Evolutionary conservation across 306 rosid genomes (phyloP).

Genomic region (Urtica urens): DNA sequence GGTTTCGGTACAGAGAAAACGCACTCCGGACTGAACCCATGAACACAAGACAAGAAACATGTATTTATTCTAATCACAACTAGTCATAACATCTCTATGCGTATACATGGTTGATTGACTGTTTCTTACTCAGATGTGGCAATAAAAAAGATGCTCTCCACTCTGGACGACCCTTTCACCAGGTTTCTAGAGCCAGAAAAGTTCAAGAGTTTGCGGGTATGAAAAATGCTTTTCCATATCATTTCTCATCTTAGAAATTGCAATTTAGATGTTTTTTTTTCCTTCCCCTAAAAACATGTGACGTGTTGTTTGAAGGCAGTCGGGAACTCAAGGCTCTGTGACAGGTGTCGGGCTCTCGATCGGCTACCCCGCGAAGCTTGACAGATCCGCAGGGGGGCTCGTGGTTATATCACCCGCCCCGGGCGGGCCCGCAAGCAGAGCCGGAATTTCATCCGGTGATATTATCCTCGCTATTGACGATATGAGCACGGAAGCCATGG

Average conservation of each 20-base stretch:
- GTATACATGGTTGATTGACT: constrained; percentile 16
- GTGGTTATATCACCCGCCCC: constrained; percentile 76
- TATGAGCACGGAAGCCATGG: constrained; percentile 68
- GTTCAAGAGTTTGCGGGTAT: constrained; percentile 83
- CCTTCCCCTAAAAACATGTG: constrained; percentile 30
- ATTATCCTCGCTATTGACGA: constrained; percentile 71
- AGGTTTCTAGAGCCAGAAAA: constrained; percentile 90
- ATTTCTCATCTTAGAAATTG: constrained; percentile 13
- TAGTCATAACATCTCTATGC: constrained; percentile 7
- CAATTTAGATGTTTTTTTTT: constrained; percentile 8
- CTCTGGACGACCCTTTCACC: constrained; percentile 87
- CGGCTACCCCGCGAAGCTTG: constrained; percentile 62
- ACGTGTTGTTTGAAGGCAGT: constrained; percentile 80
- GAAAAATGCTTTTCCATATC: constrained; percentile 18
- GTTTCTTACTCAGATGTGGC: constrained; percentile 51
- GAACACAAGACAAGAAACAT: constrained; percentile 82
- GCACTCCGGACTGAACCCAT: constrained; percentile 75
- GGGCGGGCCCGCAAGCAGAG: constrained; percentile 86
- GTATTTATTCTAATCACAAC: constrained; percentile 34
- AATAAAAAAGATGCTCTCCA: constrained; percentile 91
- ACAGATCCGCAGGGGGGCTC: constrained; percentile 57
- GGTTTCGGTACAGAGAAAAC: constrained; percentile 94
- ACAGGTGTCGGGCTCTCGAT: constrained; percentile 94
- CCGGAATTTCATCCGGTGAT: constrained; percentile 82
- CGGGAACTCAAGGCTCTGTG: constrained; percentile 89